A percentile compares a stretch with the other conserved stretches of the same genome.
phyloP scores from a whole-genome alignment of 129 eudicot species.

The Glebionis coronaria region DNA sequence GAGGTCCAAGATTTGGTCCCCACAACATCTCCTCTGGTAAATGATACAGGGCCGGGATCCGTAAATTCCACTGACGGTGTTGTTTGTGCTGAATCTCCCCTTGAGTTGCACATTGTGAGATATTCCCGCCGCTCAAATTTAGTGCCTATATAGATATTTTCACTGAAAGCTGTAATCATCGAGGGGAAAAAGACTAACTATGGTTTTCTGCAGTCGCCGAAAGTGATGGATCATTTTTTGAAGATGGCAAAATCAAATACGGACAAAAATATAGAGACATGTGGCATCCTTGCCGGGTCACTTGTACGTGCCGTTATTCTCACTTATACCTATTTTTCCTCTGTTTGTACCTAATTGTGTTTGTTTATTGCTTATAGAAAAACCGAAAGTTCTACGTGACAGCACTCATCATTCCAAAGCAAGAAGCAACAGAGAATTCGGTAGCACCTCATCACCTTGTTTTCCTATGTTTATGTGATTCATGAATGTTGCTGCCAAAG shows the following conservation, averaged over 20 bases:
- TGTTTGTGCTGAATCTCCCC: conserved; percentile 70
- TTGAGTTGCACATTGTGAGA: conserved; percentile 84
- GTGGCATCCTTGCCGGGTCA: conserved; percentile 97
- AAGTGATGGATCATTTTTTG: conserved; percentile 89
- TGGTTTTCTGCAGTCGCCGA: conserved; percentile 57
- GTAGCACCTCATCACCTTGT: conserved; percentile 39
- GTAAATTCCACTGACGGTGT: conserved; percentile 47
- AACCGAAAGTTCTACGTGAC: conserved; percentile 83
- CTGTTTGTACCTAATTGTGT: conserved; percentile 12
- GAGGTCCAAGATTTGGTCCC: conserved; percentile 83
- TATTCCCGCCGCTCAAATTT: conserved; percentile 14
- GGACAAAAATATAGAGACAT: conserved; percentile 75
- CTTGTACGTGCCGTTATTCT: conserved; percentile 53
- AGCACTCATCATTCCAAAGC: conserved; percentile 96
- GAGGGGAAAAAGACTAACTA: conserved; percentile 16
- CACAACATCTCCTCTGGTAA: conserved; percentile 29
- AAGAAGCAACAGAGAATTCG: conserved; percentile 90
- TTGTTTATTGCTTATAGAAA: conserved; percentile 52
- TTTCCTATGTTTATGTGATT: conserved; percentile 12
- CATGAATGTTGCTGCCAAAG: not conserved
- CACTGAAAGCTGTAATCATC: conserved; percentile 2
- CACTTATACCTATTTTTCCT: conserved; percentile 2
- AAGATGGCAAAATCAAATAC: conserved; percentile 92
- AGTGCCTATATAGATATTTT: not conserved
- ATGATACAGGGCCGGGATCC: conserved; percentile 33